These are phyloP conservation scores for Polyporus arcularius DNA, from an alignment of 768 basidiomycete species.

Conservation along the genomic window DNA sequence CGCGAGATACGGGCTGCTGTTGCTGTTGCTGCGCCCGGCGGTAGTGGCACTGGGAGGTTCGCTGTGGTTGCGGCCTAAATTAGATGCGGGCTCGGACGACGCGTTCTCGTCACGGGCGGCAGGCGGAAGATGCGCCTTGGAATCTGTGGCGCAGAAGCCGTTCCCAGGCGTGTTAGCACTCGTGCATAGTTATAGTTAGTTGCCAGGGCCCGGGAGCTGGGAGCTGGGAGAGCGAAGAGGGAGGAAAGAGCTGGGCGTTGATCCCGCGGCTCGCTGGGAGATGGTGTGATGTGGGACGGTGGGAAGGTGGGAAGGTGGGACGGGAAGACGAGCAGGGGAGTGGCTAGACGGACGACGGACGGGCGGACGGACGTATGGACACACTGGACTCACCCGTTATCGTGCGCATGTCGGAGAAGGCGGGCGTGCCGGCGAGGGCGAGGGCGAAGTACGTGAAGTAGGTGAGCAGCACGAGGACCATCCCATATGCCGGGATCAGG, in stretches of 20 bases:
- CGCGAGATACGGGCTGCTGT: constrained; percentile 47
- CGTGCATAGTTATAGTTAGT: no score
- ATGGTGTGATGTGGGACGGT: background rate
- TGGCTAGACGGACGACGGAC: background rate
- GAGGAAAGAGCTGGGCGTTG: background rate
- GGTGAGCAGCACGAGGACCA: constrained; percentile 69
- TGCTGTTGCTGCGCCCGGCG: background rate
- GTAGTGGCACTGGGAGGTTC: background rate
- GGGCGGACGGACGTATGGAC: background rate
- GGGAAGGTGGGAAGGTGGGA: background rate
- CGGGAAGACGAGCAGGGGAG: background rate
- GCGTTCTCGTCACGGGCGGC: constrained; percentile 10
- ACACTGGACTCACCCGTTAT: constrained; percentile 54
- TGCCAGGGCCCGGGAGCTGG: background rate
- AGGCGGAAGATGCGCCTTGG: constrained; percentile 44
- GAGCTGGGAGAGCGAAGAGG: background rate
- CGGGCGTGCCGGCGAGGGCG: constrained; percentile 69
- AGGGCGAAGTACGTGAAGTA: constrained; percentile 79
- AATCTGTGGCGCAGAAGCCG: constrained; percentile 45
- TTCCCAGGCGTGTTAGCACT: constrained; percentile 4
- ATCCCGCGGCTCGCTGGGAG: background rate
- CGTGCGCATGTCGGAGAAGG: constrained; percentile 65
- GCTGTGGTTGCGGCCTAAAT: background rate
- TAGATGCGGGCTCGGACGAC: background rate
- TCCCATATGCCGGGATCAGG: constrained; percentile 76